Base-by-base conservation (phyloP, 805 yeast species). In the Candida vartiovaarae region DNA sequence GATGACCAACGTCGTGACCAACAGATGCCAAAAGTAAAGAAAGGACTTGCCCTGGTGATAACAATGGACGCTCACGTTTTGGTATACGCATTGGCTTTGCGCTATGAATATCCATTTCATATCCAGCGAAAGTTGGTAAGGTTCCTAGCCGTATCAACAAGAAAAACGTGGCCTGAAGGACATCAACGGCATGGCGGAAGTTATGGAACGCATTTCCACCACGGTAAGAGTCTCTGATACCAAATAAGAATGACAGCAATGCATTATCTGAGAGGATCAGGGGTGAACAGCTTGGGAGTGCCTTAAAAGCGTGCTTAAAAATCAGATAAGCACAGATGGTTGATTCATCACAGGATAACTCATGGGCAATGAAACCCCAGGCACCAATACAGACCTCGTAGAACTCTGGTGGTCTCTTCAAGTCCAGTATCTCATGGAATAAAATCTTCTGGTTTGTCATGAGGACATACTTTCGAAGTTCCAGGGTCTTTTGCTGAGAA, bases 1-100 rank as follows among this genome's bases (percentile, higher is more conserved):
- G 98, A 63, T 93, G 99, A 24, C 96, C 95, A 30, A 86, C 79
- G 62, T 93, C 99, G 65, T 93, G 99, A 41, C 98, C 98, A 36
- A 90, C 65, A 1, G 96, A 93, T 0, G 96, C 85, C 9, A 90
- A 67, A 31, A 86, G 71, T 27, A 88, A 64, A 2, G 84, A 76
- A 38, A 84, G 64, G 3, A 73, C 69, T 52, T 82, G 82, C 29
- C 59, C 54, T 44, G 65, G 71, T 20, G 57, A 44, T 25, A 57
- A 32, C 35, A 52, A 28, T 3, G 57, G 52, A 2, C 46, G 26
- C 9, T 46, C 40, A 36, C 45, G 20, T 46, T 30, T 29, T n/a
- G 8, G 24, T 3, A 15, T 4, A 8, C 11, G 6, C 2, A 30
- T 6, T 8, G 41, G 9, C n/a, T 25, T 4, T 7, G 32, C 32